phyloP scores from a whole-genome alignment of 108 stramenopile species.

The Pseudonitzschia pungens region DNA sequence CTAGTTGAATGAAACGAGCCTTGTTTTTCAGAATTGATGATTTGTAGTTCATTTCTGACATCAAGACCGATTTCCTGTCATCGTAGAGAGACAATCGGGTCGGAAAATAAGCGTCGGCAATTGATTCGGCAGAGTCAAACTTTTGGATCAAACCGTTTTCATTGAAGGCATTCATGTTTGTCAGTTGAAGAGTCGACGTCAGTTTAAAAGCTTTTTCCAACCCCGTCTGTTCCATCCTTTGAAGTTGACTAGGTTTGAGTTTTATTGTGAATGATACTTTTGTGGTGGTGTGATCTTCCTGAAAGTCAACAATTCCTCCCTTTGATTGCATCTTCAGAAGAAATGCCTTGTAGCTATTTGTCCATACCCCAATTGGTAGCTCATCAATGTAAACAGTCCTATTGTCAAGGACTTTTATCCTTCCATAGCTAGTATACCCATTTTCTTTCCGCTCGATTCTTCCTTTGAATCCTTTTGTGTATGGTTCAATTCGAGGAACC shows the following conservation, averaged over 20 bases:
- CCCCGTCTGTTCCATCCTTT: conserved; percentile 44
- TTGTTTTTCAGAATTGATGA: conserved; percentile 70
- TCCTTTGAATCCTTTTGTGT: conserved; percentile 73
- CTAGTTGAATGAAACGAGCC: conserved; percentile 78
- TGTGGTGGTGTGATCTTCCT: conserved; percentile 87
- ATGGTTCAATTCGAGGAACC: conserved; percentile 55
- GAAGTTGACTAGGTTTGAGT: conserved; percentile 52
- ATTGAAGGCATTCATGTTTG: conserved; percentile 94
- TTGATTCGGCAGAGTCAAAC: conserved; percentile 63
- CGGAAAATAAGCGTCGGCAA: conserved; percentile 81
- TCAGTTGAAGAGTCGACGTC: conserved; percentile 48
- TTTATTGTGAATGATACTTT: conserved; percentile 72
- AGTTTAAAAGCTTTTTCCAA: conserved; percentile 73
- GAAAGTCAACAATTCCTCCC: conserved; percentile 60
- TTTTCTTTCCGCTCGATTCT: conserved; percentile 39
- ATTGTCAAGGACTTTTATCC: conserved; percentile 35
- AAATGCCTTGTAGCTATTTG: conserved; percentile 74
- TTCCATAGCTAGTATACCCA: conserved; percentile 54
- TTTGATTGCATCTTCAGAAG: conserved; percentile 65
- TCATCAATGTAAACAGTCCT: conserved; percentile 73
- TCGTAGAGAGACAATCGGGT: conserved; percentile 69
- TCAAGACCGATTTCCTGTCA: conserved; percentile 72
- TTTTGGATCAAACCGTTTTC: conserved; percentile 53
- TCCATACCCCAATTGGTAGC: conserved; percentile 89
- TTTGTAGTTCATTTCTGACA: conserved; percentile 64